phyloP scores from a whole-genome alignment of 2,329 filamentous ascomycete species.

The Botrytis aclada region DNA sequence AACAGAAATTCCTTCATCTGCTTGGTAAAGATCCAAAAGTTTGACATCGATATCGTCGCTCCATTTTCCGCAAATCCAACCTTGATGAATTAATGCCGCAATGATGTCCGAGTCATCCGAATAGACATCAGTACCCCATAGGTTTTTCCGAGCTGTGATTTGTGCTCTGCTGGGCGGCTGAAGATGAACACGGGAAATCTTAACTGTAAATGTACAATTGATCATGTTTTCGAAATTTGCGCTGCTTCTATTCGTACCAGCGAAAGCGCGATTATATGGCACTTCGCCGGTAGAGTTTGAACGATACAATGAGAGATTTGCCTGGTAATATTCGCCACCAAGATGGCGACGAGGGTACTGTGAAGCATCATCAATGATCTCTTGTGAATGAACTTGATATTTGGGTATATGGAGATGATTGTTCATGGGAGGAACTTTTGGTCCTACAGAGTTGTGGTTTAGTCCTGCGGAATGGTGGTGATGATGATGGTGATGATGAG shows the following conservation, averaged over 20 bases:
- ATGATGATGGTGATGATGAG: slow-evolving; percentile 40
- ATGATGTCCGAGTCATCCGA: slow-evolving; percentile 94
- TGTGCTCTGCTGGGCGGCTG: slow-evolving; percentile 69
- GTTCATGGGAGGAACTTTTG: slow-evolving; percentile 35
- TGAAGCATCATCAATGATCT: slow-evolving; percentile 69
- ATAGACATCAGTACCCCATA: slow-evolving; percentile 95
- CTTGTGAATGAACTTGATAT: slow-evolving; percentile 64
- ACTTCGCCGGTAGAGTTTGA: slow-evolving; percentile 44
- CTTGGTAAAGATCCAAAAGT: slow-evolving; percentile 57
- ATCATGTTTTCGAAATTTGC: slow-evolving; percentile 69
- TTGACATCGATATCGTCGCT: slow-evolving; percentile 69
- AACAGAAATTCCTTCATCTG: slow-evolving; percentile 33
- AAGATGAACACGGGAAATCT: slow-evolving; percentile 78
- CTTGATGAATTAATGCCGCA: slow-evolving; percentile 87
- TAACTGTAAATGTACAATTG: slow-evolving; percentile 87
- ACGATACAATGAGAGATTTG: slow-evolving; percentile 52
- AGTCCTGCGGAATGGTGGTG: slow-evolving; percentile 44
- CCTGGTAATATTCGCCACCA: slow-evolving; percentile 78
- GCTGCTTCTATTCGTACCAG: slow-evolving; percentile 43
- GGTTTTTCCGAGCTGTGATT: slow-evolving; percentile 72
- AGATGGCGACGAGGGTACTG: slow-evolving; percentile 73
- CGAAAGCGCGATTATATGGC: slow-evolving; percentile 28
- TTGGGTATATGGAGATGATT: slow-evolving; percentile 58
- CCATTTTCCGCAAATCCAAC: slow-evolving; percentile 91
- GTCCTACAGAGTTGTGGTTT: slow-evolving; percentile 41